Evolutionary conservation across 2,329 filamentous ascomycete genomes (phyloP).

Genomic region (Didymella segeticola): DNA sequence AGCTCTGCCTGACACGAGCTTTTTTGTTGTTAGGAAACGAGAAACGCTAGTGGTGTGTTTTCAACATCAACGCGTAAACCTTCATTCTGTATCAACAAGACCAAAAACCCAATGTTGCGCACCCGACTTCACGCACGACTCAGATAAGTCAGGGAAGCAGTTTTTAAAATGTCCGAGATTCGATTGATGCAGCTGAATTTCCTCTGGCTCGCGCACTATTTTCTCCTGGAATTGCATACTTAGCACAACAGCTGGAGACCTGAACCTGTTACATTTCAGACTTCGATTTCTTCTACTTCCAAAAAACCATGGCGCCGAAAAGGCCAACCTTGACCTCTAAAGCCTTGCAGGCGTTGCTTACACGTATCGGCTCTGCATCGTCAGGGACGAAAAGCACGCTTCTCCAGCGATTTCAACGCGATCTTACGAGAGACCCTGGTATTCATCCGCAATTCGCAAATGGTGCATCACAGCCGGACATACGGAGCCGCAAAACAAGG

Average conservation of each 20-base stretch:
- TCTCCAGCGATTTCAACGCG: slow-evolving; percentile 56
- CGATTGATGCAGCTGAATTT: neutral
- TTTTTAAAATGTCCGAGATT: neutral
- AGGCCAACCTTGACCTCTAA: slow-evolving; percentile 50
- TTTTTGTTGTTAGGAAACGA: too few relatives aligned
- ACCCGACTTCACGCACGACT: neutral
- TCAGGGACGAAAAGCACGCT: slow-evolving; percentile 67
- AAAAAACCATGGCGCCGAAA: slow-evolving; percentile 23
- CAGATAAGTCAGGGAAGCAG: too few relatives aligned
- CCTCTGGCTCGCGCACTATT: too few relatives aligned
- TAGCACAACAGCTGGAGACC: neutral
- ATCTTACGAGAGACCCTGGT: slow-evolving; percentile 29
- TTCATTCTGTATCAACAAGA: neutral
- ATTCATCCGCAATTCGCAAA: neutral
- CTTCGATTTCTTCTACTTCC: neutral
- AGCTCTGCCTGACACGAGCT: too few relatives aligned
- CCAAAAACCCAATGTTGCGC: neutral
- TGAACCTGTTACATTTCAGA: neutral
- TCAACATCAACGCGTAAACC: neutral
- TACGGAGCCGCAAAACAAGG: slow-evolving; percentile 35
- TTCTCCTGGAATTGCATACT: too few relatives aligned
- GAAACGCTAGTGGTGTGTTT: neutral
- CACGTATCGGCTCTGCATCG: slow-evolving; percentile 64
- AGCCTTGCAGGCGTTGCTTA: slow-evolving; percentile 66
- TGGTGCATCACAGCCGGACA: slow-evolving; percentile 29